These are phyloP conservation scores for Salix koriyanagi DNA, from an alignment of 345 rosid genomes.

Conservation along the genomic window DNA sequence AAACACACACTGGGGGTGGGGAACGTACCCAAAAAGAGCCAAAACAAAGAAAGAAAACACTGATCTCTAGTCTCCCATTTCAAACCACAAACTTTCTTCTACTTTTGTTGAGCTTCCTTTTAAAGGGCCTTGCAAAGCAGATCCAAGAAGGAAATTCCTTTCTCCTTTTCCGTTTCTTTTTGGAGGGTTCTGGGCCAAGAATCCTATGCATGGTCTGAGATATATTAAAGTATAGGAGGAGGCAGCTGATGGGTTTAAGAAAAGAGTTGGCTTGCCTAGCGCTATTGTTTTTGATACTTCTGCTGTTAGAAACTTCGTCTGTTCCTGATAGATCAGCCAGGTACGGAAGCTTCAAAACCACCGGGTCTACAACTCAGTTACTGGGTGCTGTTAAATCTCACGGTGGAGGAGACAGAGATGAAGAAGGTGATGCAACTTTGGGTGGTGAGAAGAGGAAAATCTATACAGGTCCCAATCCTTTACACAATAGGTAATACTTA, in stretches of 20 bases:
- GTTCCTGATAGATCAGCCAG: slow-evolving; percentile 22
- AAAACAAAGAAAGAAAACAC: neutral
- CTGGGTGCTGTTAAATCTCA: slow-evolving; percentile 7
- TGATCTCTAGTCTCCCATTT: neutral
- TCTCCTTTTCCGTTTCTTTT: neutral
- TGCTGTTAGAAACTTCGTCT: slow-evolving; percentile 28
- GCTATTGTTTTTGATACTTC: slow-evolving; percentile 31
- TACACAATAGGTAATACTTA: slow-evolving; percentile 45
- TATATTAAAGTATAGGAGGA: neutral
- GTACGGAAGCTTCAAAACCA: slow-evolving; percentile 21
- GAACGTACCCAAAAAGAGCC: neutral
- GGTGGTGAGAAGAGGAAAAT: slow-evolving; percentile 51
- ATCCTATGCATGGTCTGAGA: slow-evolving; percentile 17
- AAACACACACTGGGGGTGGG: neutral
- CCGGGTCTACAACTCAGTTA: slow-evolving; percentile 14
- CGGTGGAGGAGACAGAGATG: slow-evolving; percentile 12
- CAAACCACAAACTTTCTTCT: slow-evolving; percentile 1
- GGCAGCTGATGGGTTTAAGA: slow-evolving; percentile 25
- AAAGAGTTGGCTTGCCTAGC: slow-evolving; percentile 25
- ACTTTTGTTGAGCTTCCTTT: neutral
- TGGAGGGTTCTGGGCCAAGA: slow-evolving; percentile 12
- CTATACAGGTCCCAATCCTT: slow-evolving; percentile 62
- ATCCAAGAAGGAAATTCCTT: slow-evolving; percentile 6
- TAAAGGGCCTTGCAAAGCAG: neutral
- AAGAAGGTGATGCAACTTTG: slow-evolving; percentile 21